Percentiles rank a stretch among this genome's conserved stretches.
Conservation (phyloP, 306 rosid species). For the Astragalus glycyphyllos region DNA sequence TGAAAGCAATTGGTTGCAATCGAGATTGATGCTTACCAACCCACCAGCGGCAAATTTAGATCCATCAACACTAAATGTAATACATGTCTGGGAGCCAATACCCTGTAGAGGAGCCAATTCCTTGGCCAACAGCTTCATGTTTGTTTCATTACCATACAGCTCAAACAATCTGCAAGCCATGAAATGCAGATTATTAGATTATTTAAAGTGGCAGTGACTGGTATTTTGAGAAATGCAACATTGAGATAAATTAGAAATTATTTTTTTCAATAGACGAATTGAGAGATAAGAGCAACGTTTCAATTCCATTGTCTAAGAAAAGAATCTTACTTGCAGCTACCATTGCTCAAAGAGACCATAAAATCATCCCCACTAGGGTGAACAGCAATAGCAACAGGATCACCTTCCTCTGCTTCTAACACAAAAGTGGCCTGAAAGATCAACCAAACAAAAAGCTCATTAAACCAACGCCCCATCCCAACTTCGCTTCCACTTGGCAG, state of each 20-base stretch:
- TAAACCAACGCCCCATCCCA: slow-evolving; percentile 31
- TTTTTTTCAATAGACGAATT: slow-evolving; percentile 13
- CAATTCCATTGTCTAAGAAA: slow-evolving; percentile 2
- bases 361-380: slow-evolving; percentile 85
- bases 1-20: slow-evolving; percentile 30
- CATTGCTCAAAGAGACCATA: slow-evolving; percentile 76
- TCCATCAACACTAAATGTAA: slow-evolving; percentile 89
- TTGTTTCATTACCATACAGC: slow-evolving; percentile 62
- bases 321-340: slow-evolving; percentile 89
- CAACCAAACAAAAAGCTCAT: slow-evolving; percentile 13
- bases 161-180: slow-evolving; percentile 68
- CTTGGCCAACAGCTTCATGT: slow-evolving; percentile 67
- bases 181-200: slow-evolving; percentile 3
- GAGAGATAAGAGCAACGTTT: neutral
- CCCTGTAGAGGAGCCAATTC: slow-evolving; percentile 59
- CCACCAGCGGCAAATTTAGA: slow-evolving; percentile 92
- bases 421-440: slow-evolving; percentile 64
- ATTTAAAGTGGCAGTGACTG: slow-evolving; percentile 2
- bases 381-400: slow-evolving; percentile 78
- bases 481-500: slow-evolving; percentile 9
- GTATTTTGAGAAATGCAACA: slow-evolving; percentile 17
- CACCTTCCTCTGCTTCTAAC: slow-evolving; percentile 87
- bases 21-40: slow-evolving; percentile 55
- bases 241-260: slow-evolving; percentile 4
- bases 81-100: slow-evolving; percentile 73